phyloP scores from a whole-genome alignment of 495 filamentous ascomycete species.

The Delitschia confertaspora region DNA sequence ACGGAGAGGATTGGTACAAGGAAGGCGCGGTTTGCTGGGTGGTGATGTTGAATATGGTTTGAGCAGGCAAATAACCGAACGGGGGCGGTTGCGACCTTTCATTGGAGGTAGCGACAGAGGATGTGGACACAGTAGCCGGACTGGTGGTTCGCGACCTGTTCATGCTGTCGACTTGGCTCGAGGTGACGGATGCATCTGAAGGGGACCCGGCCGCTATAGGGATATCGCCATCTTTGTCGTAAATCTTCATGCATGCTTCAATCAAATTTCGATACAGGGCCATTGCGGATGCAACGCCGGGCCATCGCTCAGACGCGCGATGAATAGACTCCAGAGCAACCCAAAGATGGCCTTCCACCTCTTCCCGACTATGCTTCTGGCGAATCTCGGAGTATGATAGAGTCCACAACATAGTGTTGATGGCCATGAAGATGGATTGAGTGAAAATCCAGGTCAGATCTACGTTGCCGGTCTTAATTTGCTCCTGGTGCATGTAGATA shows the following conservation, averaged over 20 bases:
- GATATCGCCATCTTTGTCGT: conserved; percentile 53
- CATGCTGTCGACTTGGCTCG: conserved; percentile 24
- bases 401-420: conserved; percentile 83
- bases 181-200: conserved; percentile 30
- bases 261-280: conserved; percentile 72
- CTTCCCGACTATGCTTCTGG: conserved; percentile 53
- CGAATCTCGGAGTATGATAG: conserved; percentile 79
- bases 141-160: conserved; percentile 31
- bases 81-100: conserved; percentile 23
- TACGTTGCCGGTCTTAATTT: conserved; percentile 61
- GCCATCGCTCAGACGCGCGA: conserved; percentile 74
- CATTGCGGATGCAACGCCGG: conserved; percentile 73
- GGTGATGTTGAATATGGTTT: conserved; percentile 14
- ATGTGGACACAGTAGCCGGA: conserved; percentile 31
- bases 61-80: conserved; percentile 30
- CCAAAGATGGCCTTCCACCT: conserved; percentile 61
- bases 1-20: conserved; percentile 11
- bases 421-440: conserved; percentile 72
- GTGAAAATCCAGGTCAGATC: conserved; percentile 91
- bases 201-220: conserved; percentile 56
- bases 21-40: conserved; percentile 3
- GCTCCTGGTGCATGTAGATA: conserved; percentile 64
- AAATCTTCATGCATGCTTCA: conserved; percentile 74
- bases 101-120: conserved; percentile 27
- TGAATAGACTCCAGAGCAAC: conserved; percentile 65